Conservation (phyloP, 139 green algal genomes). For the Auxenochlorella pyrenoidosa region DNA sequence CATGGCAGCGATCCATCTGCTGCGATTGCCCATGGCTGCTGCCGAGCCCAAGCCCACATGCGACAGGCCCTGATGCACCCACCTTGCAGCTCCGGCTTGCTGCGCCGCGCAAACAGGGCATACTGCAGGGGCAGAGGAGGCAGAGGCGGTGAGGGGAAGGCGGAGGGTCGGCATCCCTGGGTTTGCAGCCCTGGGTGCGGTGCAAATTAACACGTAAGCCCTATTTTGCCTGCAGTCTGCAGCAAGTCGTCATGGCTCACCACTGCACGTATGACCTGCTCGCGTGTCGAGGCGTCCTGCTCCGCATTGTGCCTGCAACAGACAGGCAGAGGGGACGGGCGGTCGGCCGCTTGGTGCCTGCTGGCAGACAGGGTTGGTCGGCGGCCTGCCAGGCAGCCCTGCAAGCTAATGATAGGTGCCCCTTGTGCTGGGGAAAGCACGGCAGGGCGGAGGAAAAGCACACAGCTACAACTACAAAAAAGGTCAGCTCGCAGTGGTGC, state of each 20-base stretch:
- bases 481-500: too few relatives aligned
- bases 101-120: conserved; percentile 14
- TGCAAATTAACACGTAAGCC: too few relatives aligned
- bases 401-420: background rate
- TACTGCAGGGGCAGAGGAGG: conserved; percentile 5
- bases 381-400: too few relatives aligned
- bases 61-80: background rate
- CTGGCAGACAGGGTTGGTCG: too few relatives aligned
- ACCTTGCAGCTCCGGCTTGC: conserved; percentile 34
- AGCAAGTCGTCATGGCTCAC: background rate
- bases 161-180: background rate
- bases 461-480: too few relatives aligned
- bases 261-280: conserved; percentile 26
- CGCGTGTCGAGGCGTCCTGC: background rate
- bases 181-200: too few relatives aligned
- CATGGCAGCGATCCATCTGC: too few relatives aligned
- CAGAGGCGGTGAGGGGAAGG: background rate
- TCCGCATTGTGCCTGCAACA: conserved; percentile 24
- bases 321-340: background rate
- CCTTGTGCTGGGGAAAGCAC: background rate
- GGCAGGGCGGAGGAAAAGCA: background rate
- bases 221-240: background rate
- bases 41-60: too few relatives aligned
- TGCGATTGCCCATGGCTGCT: too few relatives aligned
- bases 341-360: too few relatives aligned